Evolutionary conservation across 257 asterid species (phyloP).

Genomic region (Forsythia viridissima): DNA sequence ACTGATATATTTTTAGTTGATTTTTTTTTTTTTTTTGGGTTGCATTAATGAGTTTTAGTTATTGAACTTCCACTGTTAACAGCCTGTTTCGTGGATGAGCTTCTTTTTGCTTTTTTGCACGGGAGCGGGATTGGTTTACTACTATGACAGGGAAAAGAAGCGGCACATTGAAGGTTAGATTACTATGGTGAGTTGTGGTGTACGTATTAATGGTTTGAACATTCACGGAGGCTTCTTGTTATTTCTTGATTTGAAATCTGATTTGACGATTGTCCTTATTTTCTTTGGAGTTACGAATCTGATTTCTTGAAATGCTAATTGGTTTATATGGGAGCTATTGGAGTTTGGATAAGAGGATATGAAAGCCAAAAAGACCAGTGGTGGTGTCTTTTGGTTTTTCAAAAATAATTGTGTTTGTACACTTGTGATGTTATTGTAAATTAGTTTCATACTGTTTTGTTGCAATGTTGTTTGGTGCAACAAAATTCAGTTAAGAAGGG

Average conservation of each 20-base stretch:
- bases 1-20: neutral
- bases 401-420: neutral
- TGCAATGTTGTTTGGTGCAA: neutral
- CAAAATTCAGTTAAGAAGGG: neutral
- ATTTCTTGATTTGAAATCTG: slow-evolving; percentile 3
- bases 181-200: slow-evolving; percentile 59
- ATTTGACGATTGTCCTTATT: slow-evolving; percentile 1
- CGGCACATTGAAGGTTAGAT: slow-evolving; percentile 81
- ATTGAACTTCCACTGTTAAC: slow-evolving; percentile 17
- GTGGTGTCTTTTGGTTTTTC: neutral
- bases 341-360: neutral
- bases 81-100: slow-evolving; percentile 95
- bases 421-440: neutral
- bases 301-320: neutral
- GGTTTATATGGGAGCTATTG: neutral
- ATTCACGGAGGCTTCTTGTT: neutral
- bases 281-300: neutral
- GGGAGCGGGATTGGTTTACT: slow-evolving; percentile 73
- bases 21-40: neutral
- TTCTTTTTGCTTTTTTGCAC: slow-evolving; percentile 76
- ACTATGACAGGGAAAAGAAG: slow-evolving; percentile 85
- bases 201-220: neutral
- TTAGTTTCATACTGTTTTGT: neutral
- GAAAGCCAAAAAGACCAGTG: neutral
- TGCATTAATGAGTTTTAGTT: neutral